Evolutionary conservation across 345 rosid genomes (phyloP).

Genomic region (Pugionium dolabratum): DNA sequence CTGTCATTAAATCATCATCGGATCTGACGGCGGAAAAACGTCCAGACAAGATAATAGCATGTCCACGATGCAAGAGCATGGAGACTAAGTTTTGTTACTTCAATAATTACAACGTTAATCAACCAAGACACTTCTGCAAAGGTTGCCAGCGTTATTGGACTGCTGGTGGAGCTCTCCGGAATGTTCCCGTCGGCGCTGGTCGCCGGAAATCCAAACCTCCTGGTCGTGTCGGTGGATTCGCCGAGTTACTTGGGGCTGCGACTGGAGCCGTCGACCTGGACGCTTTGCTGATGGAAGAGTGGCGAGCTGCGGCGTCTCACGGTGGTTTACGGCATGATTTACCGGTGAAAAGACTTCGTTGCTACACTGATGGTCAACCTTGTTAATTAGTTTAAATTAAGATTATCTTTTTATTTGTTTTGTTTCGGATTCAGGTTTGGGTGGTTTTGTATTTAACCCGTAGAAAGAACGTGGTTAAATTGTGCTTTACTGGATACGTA

Average conservation of each 20-base stretch:
- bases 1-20: slow-evolving; percentile 33
- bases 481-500: slow-evolving; percentile 39
- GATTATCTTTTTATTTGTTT: slow-evolving; percentile 9
- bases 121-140: slow-evolving; percentile 95
- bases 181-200: slow-evolving; percentile 94
- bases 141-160: slow-evolving; percentile 99
- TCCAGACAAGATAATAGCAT: slow-evolving; percentile 85
- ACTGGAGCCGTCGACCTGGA: slow-evolving; percentile 49
- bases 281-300: slow-evolving; percentile 58
- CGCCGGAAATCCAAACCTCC: slow-evolving; percentile 84
- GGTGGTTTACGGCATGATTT: slow-evolving; percentile 60
- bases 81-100: slow-evolving; percentile 97
- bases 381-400: slow-evolving; percentile 34
- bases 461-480: slow-evolving; percentile 37
- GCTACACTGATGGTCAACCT: slow-evolving; percentile 54
- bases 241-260: slow-evolving; percentile 40
- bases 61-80: slow-evolving; percentile 96
- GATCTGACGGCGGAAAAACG: slow-evolving; percentile 56
- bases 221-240: slow-evolving; percentile 45
- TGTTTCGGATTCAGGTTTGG: slow-evolving; percentile 28
- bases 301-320: slow-evolving; percentile 49
- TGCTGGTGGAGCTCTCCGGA: slow-evolving; percentile 91
- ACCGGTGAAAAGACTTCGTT: slow-evolving; percentile 64
- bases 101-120: slow-evolving; percentile 96
- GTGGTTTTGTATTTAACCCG: slow-evolving; percentile 26